phyloP scores from a whole-genome alignment of 2,329 filamentous ascomycete species.

The Cladophialophora exuberans region DNA sequence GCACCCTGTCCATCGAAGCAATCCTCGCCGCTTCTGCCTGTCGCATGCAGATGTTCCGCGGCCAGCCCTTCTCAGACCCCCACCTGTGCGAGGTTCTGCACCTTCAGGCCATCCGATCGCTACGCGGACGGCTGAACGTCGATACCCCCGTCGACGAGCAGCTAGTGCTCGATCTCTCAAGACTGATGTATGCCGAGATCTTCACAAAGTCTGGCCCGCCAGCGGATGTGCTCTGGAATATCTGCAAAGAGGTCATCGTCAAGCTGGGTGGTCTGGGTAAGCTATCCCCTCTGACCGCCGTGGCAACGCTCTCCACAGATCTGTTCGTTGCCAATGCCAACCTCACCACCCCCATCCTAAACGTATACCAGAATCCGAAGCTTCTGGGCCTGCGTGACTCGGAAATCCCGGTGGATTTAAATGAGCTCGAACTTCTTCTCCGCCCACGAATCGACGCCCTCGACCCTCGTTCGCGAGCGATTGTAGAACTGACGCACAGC shows the following conservation, averaged over 20 bases:
- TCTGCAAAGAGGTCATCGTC: neutral
- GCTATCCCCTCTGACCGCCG: neutral
- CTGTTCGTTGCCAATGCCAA: neutral
- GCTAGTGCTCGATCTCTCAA: neutral
- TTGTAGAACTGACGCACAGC: neutral
- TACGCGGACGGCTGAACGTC: neutral
- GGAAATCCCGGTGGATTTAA: neutral
- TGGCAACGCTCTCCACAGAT: neutral
- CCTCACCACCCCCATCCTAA: neutral
- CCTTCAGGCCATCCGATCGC: neutral
- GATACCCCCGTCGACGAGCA: neutral
- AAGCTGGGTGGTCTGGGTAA: neutral
- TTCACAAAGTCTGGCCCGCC: neutral
- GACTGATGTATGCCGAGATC: neutral
- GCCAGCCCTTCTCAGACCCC: neutral
- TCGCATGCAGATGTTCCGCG: neutral
- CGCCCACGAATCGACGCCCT: neutral
- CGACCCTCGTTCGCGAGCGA: neutral
- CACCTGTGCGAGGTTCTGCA: neutral
- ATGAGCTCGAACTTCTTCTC: neutral
- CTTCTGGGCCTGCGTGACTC: neutral
- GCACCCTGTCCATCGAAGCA: neutral
- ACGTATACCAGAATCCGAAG: neutral
- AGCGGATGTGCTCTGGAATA: neutral
- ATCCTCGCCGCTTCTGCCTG: neutral